phyloP scores from a whole-genome alignment of 2,329 filamentous ascomycete genomes.

The Alternaria sp. region DNA sequence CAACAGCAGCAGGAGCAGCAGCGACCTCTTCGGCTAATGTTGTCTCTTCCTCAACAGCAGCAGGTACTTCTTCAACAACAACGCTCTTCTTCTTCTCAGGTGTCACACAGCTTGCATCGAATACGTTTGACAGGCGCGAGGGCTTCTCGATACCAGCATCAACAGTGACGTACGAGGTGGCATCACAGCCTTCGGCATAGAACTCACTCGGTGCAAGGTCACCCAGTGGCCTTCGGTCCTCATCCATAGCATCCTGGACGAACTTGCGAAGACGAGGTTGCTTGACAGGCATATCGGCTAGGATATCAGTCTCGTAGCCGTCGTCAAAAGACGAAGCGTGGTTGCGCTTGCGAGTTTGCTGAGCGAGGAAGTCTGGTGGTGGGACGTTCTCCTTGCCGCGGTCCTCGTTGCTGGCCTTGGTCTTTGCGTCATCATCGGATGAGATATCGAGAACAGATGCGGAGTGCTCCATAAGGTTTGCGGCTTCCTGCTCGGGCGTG shows the following conservation, averaged over 20 bases:
- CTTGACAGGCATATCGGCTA: conserved; percentile 32
- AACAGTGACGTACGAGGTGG: conserved; percentile 44
- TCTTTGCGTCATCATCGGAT: conserved; percentile 78
- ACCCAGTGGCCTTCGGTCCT: conserved; percentile 47
- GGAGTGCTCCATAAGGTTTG: conserved; percentile 90
- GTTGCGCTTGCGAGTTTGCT: conserved; percentile 20
- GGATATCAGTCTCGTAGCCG: conserved; percentile 17
- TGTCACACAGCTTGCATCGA: conserved; percentile 26
- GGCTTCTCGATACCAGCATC: conserved; percentile 45
- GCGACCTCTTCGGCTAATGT: neutral
- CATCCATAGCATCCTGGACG: conserved; percentile 49
- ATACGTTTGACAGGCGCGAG: conserved; percentile 45
- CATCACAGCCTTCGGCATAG: conserved; percentile 48
- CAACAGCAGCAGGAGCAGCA: neutral
- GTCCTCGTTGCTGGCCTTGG: conserved; percentile 61
- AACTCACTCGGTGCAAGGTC: conserved; percentile 47
- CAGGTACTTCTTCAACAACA: neutral
- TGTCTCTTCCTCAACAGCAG: neutral
- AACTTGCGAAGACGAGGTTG: conserved; percentile 33
- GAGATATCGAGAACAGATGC: conserved; percentile 87
- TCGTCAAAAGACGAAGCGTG: conserved; percentile 10
- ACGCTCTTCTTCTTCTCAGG: conserved; percentile 17
- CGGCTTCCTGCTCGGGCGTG: conserved; percentile 85
- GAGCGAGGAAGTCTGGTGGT: conserved; percentile 58
- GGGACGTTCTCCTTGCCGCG: conserved; percentile 94